Evolutionary conservation across 129 eudicot species (phyloP).

Genomic region (Flaveria bidentis): DNA sequence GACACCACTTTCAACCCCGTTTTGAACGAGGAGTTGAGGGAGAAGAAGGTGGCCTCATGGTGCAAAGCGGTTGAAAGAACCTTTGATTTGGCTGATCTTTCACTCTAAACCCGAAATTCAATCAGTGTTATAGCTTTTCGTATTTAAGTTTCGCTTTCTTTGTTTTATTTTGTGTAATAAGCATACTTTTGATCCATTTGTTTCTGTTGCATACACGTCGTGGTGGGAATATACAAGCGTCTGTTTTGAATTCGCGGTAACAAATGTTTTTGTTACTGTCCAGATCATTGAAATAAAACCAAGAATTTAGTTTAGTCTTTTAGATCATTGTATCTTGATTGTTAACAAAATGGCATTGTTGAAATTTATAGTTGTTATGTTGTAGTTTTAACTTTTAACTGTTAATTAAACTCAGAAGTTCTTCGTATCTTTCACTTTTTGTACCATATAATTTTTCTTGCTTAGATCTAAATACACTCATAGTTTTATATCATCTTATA

Average conservation of each 20-base stretch:
- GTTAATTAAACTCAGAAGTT: too few relatives aligned
- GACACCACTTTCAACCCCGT: conserved; percentile 56
- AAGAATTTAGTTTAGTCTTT: too few relatives aligned
- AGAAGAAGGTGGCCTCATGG: conserved; percentile 92
- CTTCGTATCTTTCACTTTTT: too few relatives aligned
- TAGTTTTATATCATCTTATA: too few relatives aligned
- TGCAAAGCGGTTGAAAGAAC: conserved; percentile 89
- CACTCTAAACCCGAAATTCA: conserved; percentile 40
- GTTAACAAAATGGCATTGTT: too few relatives aligned
- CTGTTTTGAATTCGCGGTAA: neutral
- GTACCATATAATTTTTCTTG: too few relatives aligned
- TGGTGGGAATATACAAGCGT: neutral
- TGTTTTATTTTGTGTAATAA: conserved; percentile 21
- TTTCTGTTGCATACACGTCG: neutral
- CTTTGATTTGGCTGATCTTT: conserved; percentile 93
- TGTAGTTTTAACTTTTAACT: too few relatives aligned
- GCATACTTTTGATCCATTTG: neutral
- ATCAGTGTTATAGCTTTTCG: neutral
- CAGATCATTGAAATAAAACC: neutral
- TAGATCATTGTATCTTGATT: too few relatives aligned
- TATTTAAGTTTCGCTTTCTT: conserved; percentile 1
- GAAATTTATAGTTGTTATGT: too few relatives aligned
- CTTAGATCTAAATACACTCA: too few relatives aligned
- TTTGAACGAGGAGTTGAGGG: conserved; percentile 58
- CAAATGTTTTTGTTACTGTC: neutral